phyloP scores from a whole-genome alignment of 306 rosid genomes.

The Geum urbanum region DNA sequence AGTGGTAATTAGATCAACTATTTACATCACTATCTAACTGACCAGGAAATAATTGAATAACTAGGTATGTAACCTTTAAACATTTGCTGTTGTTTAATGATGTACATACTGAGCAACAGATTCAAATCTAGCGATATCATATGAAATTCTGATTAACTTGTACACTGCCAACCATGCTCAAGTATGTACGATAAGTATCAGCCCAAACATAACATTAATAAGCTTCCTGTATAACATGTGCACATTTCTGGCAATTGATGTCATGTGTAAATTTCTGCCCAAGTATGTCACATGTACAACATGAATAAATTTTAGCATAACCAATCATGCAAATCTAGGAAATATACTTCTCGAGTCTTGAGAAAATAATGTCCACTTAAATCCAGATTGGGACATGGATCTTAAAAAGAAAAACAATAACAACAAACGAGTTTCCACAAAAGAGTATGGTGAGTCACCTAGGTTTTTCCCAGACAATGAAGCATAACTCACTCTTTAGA shows the following conservation, averaged over 20 bases:
- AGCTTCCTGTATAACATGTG: background rate
- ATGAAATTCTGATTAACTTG: background rate
- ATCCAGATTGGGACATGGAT: background rate
- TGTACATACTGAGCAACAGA: background rate
- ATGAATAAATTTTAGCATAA: background rate
- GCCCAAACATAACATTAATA: background rate
- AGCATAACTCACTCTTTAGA: background rate
- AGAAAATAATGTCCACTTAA: background rate
- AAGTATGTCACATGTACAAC: background rate
- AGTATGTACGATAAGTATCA: background rate
- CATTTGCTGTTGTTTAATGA: background rate
- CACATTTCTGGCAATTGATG: background rate
- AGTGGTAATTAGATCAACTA: background rate
- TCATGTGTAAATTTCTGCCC: background rate
- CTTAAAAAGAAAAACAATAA: too few relatives aligned
- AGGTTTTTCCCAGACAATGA: too few relatives aligned
- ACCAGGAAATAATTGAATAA: background rate
- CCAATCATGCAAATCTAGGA: background rate
- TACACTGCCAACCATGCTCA: background rate
- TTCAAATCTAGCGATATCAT: background rate
- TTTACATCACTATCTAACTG: background rate
- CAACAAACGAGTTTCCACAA: background rate
- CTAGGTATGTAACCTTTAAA: background rate
- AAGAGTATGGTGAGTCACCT: too few relatives aligned
- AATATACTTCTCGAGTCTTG: background rate